These are phyloP conservation scores for Hymenoscyphus linearis DNA, from an alignment of 2,329 filamentous ascomycete genomes.

Conservation along the genomic window DNA sequence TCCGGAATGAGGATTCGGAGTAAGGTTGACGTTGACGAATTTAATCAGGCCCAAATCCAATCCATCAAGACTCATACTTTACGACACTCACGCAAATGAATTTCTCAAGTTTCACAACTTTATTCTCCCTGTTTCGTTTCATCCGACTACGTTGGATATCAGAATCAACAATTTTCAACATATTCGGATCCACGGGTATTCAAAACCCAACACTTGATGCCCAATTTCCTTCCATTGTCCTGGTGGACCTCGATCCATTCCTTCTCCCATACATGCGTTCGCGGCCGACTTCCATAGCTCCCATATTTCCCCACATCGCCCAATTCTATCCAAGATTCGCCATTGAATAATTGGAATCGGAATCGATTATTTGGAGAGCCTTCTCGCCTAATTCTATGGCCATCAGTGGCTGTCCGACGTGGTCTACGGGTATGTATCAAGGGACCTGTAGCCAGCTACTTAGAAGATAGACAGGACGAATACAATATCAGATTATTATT, in stretches of 20 bases:
- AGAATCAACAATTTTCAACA: not conserved
- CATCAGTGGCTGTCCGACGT: no score
- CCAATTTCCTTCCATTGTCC: not conserved
- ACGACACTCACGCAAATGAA: not conserved
- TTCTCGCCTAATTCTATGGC: no score
- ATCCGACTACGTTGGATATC: not conserved
- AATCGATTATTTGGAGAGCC: no score
- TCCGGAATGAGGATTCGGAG: not conserved
- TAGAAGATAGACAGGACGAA: no score
- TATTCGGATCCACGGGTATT: not conserved
- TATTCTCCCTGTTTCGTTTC: not conserved
- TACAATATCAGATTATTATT: no score
- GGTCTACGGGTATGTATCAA: no score
- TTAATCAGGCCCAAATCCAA: slow-evolving; percentile 4
- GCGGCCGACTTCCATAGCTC: not conserved
- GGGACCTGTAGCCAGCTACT: no score
- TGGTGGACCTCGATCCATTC: not conserved
- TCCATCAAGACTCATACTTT: not conserved
- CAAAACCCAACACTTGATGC: not conserved
- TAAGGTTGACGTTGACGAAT: no score
- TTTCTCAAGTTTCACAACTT: slow-evolving; percentile 1
- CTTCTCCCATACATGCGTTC: not conserved
- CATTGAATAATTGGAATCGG: no score
- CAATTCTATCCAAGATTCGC: not conserved
- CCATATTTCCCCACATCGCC: no score